These are phyloP conservation scores for Pogostemon cablin DNA, from an alignment of 257 asterid genomes.

Conservation along the genomic window DNA sequence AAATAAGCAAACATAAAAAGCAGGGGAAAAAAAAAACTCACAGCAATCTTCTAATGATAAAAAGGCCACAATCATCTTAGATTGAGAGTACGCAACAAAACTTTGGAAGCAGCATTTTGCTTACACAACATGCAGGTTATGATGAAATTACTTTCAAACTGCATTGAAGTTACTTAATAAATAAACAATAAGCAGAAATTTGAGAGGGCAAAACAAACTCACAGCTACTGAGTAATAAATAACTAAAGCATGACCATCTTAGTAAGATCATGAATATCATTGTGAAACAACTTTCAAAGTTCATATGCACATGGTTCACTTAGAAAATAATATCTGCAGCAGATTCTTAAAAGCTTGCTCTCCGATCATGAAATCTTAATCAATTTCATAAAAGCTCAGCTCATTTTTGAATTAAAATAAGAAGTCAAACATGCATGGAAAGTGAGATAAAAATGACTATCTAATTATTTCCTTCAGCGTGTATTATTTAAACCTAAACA, in stretches of 20 bases:
- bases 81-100: too few relatives aligned
- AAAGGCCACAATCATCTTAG: too few relatives aligned
- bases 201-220: slow-evolving; percentile 10
- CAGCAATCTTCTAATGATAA: background rate
- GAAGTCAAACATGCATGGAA: background rate
- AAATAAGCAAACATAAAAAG: background rate
- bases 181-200: slow-evolving; percentile 3
- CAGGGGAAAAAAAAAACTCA: slow-evolving; percentile 4
- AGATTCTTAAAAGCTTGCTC: slow-evolving; percentile 5
- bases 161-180: background rate
- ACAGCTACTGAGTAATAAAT: background rate
- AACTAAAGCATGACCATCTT: slow-evolving; percentile 12
- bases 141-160: background rate
- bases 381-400: slow-evolving; percentile 3
- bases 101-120: background rate
- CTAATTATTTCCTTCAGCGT: background rate
- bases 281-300: background rate
- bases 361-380: background rate
- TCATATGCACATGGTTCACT: background rate
- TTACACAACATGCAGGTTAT: background rate
- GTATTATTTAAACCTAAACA: too few relatives aligned
- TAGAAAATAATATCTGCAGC: background rate
- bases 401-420: background rate
- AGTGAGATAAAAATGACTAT: slow-evolving; percentile 8
- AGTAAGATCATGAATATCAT: background rate